Percentiles rank a stretch among this genome's conserved stretches.
phyloP scores from a whole-genome alignment of 306 rosid genomes.

The Trifolium repens region DNA sequence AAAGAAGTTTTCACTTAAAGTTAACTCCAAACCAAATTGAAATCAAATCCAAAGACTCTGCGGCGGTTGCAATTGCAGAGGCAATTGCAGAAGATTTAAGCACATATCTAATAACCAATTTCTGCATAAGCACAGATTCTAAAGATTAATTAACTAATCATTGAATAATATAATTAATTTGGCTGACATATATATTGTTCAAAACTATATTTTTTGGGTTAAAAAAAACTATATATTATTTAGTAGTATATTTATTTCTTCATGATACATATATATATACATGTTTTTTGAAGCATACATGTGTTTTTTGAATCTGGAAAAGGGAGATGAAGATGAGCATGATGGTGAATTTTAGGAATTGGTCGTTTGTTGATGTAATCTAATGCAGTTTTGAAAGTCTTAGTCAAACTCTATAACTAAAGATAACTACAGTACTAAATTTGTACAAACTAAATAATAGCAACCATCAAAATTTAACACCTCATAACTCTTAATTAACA shows the following conservation, averaged over 20 bases:
- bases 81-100: too few species aligned
- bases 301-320: not conserved
- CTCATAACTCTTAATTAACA: too few species aligned
- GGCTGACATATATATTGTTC: too few species aligned
- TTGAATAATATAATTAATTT: too few species aligned
- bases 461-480: too few species aligned
- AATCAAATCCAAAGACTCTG: not conserved
- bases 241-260: too few species aligned
- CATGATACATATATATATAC: not conserved
- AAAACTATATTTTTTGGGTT: too few species aligned
- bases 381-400: not conserved
- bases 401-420: not conserved
- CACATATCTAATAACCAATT: not conserved
- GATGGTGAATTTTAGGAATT: not conserved
- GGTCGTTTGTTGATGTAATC: not conserved
- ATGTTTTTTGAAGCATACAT: not conserved
- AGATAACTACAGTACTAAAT: not conserved
- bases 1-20: too few species aligned
- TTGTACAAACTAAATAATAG: not conserved
- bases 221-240: too few species aligned
- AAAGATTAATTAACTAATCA: too few species aligned
- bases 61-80: not conserved
- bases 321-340: not conserved
- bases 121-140: too few species aligned
- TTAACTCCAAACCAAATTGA: not conserved